phyloP scores from a whole-genome alignment of 257 asterid genomes.

The Coffea eugenioides region DNA sequence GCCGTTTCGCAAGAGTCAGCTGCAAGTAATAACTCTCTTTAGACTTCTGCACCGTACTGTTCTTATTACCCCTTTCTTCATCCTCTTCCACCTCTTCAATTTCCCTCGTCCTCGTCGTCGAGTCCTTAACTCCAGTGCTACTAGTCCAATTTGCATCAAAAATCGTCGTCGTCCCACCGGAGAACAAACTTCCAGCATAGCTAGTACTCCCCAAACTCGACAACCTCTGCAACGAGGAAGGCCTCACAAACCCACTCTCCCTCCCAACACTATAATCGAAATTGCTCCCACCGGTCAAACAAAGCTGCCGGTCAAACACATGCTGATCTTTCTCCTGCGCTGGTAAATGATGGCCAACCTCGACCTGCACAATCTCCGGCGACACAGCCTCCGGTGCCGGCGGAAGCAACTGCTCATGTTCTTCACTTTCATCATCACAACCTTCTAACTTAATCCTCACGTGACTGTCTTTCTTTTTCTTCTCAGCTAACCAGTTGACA shows the following conservation, averaged over 20 bases:
- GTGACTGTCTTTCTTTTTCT: slow-evolving; percentile 53
- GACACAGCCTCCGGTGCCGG: slow-evolving; percentile 29
- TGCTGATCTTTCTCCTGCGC: slow-evolving; percentile 15
- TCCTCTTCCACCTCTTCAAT: slow-evolving; percentile 36
- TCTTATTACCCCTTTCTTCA: slow-evolving; percentile 12
- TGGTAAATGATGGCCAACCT: slow-evolving; percentile 12
- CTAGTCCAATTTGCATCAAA: slow-evolving; percentile 69
- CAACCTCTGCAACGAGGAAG: slow-evolving; percentile 57
- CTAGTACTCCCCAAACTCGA: slow-evolving; percentile 77
- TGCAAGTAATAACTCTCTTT: slow-evolving; percentile 72
- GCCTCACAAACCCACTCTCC: slow-evolving; percentile 52
- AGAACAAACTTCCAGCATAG: slow-evolving; percentile 74
- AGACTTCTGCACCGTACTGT: slow-evolving; percentile 41
- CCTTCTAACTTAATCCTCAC: slow-evolving; percentile 42
- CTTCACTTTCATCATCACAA: slow-evolving; percentile 43
- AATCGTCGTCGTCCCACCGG: slow-evolving; percentile 70
- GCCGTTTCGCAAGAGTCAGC: slow-evolving; percentile 63
- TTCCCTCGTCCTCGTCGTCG: slow-evolving; percentile 32
- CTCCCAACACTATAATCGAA: slow-evolving; percentile 28
- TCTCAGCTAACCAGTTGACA: slow-evolving; percentile 57
- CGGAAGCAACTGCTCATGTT: slow-evolving; percentile 40
- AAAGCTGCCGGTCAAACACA: slow-evolving; percentile 18
- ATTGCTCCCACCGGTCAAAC: slow-evolving; percentile 33
- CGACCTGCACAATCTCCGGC: slow-evolving; percentile 32
- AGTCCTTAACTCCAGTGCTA: slow-evolving; percentile 43